These are phyloP conservation scores for Metschnikowia kunwiensis DNA, from an alignment of 805 yeast species.

Conservation along the genomic window DNA sequence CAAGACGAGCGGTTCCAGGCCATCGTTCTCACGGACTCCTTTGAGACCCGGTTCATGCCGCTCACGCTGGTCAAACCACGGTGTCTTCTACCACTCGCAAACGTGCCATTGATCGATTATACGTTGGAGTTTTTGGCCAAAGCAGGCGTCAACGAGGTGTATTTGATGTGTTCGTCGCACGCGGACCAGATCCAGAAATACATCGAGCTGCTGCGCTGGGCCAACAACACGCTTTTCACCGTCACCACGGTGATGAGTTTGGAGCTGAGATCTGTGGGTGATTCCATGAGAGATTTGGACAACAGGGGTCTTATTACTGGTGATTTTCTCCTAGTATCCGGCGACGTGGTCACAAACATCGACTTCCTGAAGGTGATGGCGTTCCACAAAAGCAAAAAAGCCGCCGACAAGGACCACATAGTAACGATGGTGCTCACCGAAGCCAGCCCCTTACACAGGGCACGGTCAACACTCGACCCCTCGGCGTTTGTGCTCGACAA, in stretches of 20 bases:
- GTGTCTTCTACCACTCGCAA: conserved; percentile 88
- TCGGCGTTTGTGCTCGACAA: conserved; percentile 82
- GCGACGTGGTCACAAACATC: conserved; percentile 93
- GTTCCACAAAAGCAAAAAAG: conserved; percentile 68
- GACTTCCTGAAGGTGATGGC: conserved; percentile 72
- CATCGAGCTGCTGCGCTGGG: conserved; percentile 72
- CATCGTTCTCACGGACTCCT: conserved; percentile 90
- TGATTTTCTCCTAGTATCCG: conserved; percentile 85
- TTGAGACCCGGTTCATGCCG: conserved; percentile 90
- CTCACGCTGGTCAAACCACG: conserved; percentile 81
- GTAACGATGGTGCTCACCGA: conserved; percentile 90
- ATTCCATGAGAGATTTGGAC: conserved; percentile 94
- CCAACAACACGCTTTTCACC: conserved; percentile 73
- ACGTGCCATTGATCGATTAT: conserved; percentile 90
- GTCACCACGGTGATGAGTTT: conserved; percentile 76
- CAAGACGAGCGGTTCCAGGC: conserved; percentile 85
- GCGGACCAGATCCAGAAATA: conserved; percentile 85
- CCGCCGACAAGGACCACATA: conserved; percentile 82
- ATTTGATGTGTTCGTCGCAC: conserved; percentile 84
- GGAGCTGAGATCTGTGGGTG: conserved; percentile 91
- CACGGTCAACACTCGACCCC: conserved; percentile 77
- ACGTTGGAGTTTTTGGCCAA: conserved; percentile 91
- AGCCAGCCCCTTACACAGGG: conserved; percentile 79
- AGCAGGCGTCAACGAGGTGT: conserved; percentile 88
- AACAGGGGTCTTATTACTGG: conserved; percentile 84